phyloP scores from a whole-genome alignment of 371 early-diverging fungal species.

The Rhizomucor miehei region DNA sequence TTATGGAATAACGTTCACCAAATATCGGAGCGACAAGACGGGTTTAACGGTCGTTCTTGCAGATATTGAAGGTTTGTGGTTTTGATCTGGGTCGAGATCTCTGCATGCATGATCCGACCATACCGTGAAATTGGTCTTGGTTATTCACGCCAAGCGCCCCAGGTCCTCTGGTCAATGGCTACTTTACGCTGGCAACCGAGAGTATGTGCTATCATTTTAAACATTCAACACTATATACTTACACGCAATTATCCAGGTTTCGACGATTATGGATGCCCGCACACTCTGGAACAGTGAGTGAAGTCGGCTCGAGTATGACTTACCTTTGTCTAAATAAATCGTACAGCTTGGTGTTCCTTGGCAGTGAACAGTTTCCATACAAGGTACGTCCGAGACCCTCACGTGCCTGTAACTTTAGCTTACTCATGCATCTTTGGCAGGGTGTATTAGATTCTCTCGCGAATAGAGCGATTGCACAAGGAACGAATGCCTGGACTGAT shows the following conservation, averaged over 20 bases:
- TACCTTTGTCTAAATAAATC: not conserved
- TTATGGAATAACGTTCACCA: conserved; percentile 49
- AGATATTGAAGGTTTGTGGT: conserved; percentile 55
- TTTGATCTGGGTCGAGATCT: not conserved
- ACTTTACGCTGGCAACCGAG: conserved; percentile 65
- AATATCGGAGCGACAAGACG: conserved; percentile 53
- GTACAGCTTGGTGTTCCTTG: conserved; percentile 59
- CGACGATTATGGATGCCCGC: conserved; percentile 71
- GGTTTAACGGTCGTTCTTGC: conserved; percentile 61
- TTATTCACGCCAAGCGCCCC: not conserved
- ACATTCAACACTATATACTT: not conserved
- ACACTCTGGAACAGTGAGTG: conserved; percentile 68
- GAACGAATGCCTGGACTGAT: conserved; percentile 70
- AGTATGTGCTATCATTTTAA: conserved; percentile 25
- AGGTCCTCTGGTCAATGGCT: conserved; percentile 69
- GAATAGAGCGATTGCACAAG: conserved; percentile 67
- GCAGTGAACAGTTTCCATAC: conserved; percentile 68
- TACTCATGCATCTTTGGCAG: conserved; percentile 8
- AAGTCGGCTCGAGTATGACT: not conserved
- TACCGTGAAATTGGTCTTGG: not conserved
- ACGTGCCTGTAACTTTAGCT: not conserved
- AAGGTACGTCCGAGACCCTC: conserved; percentile 33
- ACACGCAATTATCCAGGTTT: conserved; percentile 32
- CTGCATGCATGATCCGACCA: not conserved
- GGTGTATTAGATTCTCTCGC: conserved; percentile 70